phyloP scores from a whole-genome alignment of 495 filamentous ascomycete species.

The Collariella sp. region DNA sequence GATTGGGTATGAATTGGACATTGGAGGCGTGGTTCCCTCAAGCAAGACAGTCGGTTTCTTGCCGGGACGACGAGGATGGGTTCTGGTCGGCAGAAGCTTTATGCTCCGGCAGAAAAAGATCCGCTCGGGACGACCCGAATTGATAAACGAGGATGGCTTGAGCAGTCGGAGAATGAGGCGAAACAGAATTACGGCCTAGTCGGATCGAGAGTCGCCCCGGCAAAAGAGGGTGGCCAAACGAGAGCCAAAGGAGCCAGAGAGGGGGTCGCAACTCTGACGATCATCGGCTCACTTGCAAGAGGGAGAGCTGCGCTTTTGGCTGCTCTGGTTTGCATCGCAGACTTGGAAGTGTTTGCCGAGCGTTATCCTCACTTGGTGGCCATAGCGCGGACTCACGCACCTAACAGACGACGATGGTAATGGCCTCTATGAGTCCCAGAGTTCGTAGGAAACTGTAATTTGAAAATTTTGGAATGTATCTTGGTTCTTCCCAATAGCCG shows the following conservation, averaged over 20 bases:
- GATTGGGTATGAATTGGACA: conserved; percentile 13
- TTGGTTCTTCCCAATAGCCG: too few relatives aligned
- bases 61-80: background rate
- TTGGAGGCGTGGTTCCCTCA: conserved; percentile 5
- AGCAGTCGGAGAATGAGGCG: background rate
- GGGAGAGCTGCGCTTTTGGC: conserved; percentile 7
- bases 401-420: too few relatives aligned
- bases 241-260: conserved; percentile 4
- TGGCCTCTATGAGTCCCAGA: too few relatives aligned
- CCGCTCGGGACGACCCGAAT: conserved; percentile 14
- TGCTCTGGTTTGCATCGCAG: conserved; percentile 7
- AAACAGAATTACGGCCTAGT: background rate
- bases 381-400: too few relatives aligned
- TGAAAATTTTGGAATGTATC: too few relatives aligned
- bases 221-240: conserved; percentile 9
- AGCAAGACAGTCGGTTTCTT: conserved; percentile 10
- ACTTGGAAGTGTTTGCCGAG: conserved; percentile 12
- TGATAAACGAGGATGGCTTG: background rate
- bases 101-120: conserved; percentile 11
- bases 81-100: conserved; percentile 4
- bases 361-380: conserved; percentile 16
- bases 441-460: too few relatives aligned
- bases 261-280: conserved; percentile 26
- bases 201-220: conserved; percentile 4
- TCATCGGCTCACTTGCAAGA: conserved; percentile 19